Percentiles rank a stretch among this genome's conserved stretches.
Conservation (phyloP, 2,329 filamentous ascomycete genomes). For the Sclerotinia sclerotiorum region DNA sequence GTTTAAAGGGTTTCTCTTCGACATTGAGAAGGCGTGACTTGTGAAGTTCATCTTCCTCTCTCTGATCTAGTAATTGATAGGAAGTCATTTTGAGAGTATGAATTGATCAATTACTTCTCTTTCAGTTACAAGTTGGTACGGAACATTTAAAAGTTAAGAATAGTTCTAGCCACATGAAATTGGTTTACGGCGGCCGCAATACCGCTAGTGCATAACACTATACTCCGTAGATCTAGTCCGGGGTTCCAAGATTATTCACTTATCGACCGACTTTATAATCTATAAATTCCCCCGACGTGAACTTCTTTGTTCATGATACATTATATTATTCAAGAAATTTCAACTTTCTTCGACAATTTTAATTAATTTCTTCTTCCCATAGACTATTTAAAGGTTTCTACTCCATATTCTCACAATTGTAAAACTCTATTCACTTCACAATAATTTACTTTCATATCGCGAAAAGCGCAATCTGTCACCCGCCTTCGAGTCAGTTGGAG, state of each 20-base stretch:
- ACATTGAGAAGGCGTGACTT: constrained; percentile 83
- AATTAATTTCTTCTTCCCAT: neutral
- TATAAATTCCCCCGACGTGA: constrained; percentile 15
- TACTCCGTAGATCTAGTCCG: constrained; percentile 11
- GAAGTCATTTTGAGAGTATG: constrained; percentile 47
- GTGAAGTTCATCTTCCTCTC: constrained; percentile 81
- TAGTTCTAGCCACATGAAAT: neutral
- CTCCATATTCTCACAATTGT: neutral
- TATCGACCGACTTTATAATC: neutral
- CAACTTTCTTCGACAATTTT: neutral
- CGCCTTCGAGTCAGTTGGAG: neutral
- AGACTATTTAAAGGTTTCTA: neutral
- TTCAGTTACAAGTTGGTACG: neutral
- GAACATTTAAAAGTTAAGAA: neutral
- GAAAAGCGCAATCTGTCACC: neutral
- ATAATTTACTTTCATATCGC: neutral
- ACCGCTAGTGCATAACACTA: constrained; percentile 5
- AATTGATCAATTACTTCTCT: neutral
- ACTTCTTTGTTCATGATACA: neutral
- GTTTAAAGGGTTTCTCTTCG: constrained; percentile 89
- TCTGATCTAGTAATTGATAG: constrained; percentile 70
- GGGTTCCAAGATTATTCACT: neutral
- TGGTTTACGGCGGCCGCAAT: constrained; percentile 7
- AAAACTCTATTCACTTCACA: neutral
- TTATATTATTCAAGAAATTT: neutral